Conservation (phyloP, 768 basidiomycete genomes). For the Hypholoma fasciculare region DNA sequence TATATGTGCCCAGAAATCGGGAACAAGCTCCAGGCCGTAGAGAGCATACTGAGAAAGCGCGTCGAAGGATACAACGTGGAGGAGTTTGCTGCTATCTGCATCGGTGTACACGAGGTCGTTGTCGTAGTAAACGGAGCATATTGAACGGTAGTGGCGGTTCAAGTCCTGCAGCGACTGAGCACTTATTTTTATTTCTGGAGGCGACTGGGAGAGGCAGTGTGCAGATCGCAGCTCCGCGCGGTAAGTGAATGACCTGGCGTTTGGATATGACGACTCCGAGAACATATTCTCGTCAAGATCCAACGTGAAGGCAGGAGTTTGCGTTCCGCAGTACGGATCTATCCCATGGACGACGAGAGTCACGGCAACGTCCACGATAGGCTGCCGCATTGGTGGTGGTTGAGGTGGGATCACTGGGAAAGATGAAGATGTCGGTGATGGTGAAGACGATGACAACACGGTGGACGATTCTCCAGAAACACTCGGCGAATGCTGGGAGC, state of each 20-base stretch:
- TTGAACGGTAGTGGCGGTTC: conserved; percentile 10
- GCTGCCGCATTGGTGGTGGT: not conserved
- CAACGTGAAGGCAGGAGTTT: conserved; percentile 19
- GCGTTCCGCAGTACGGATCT: conserved; percentile 8
- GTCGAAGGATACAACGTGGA: conserved; percentile 4
- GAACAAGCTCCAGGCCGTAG: conserved; percentile 14
- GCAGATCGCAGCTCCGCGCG: conserved; percentile 13
- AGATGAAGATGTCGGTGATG: not conserved
- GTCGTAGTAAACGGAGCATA: conserved; percentile 15
- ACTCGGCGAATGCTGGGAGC: not conserved
- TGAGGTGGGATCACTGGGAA: not conserved
- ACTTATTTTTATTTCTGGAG: conserved; percentile 20
- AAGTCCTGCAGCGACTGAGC: conserved; percentile 6
- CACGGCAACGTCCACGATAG: not conserved
- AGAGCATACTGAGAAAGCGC: conserved; percentile 4
- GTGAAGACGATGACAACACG: not conserved
- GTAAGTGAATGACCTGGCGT: conserved; percentile 10
- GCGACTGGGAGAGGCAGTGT: conserved; percentile 11
- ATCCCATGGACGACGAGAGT: conserved; percentile 14
- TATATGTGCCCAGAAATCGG: conserved; percentile 19
- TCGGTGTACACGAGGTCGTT: conserved; percentile 13
- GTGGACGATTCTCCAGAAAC: not conserved
- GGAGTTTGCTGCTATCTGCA: not conserved
- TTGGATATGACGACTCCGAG: conserved; percentile 6
- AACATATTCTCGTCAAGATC: conserved; percentile 24